Evolutionary conservation across 2,329 filamentous ascomycete species (phyloP), one percentile per base, ranked within the genome.

Genomic region (Exophiala sp.): DNA sequence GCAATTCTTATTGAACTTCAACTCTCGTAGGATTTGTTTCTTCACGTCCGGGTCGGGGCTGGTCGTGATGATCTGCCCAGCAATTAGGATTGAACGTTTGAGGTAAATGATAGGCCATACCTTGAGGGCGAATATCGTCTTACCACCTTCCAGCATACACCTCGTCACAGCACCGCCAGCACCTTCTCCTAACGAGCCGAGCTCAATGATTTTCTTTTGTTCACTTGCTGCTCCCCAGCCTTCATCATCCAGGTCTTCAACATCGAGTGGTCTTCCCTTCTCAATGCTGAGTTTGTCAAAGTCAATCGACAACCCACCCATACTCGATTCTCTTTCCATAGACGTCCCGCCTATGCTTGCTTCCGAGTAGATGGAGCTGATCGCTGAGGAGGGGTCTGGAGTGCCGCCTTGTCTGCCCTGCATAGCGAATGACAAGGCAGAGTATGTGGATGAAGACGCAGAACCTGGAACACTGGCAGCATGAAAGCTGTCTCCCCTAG

Each of bases 31-130:
- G 65, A 99, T 99, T 73, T 99, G 94, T 70, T 95, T 96, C 79
- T 96, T 97, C 58, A 97, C 90, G 68, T 96, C 92, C 10, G 94
- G 92, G 65, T 99, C 94, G 2, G 94, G 94, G 69, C 97, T 95
- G 33, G 94, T 96, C 2, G 94, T 99, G 69, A 99, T 99, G 67
- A 99, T 88, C 92, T 95, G 14, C 40, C 6, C 18, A 18, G 34
- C 34, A 2, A 18, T 32, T 9, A 46, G 18, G 24, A 35, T 33
- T 44, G 9, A 35, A 40, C 35, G 35, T 16, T 10, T 21, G 29
- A 39, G 10, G 2, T n/a, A n/a, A 8, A 50, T 18, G 14, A 34
- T 14, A 36, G 52, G 53, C 63, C 75, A 62, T 73, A 95, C 92
- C 85, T 99, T 99, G 49, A 99, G 75, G 6, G 94, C 94, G 76